Evolutionary conservation across 768 basidiomycete genomes (phyloP).

Genomic region (Rhizopogon sp.): DNA sequence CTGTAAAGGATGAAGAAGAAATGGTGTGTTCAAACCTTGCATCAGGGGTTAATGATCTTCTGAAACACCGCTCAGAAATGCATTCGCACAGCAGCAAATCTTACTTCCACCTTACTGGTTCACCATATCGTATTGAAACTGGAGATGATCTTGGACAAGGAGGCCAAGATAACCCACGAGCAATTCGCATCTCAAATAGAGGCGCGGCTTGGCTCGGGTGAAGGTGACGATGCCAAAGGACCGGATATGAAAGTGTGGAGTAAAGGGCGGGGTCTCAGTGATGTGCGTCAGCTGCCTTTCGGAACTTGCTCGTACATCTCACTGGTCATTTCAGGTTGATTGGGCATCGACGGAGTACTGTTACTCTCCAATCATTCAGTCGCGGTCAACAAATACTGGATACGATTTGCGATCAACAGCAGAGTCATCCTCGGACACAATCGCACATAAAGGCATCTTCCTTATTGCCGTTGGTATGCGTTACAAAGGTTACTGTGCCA

Average conservation of each 20-base stretch:
- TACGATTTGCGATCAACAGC: conserved; percentile 89
- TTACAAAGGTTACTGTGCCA: conserved; percentile 91
- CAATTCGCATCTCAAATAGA: conserved; percentile 83
- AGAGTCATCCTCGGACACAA: conserved; percentile 76
- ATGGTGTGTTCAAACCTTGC: conserved; percentile 48
- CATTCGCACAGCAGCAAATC: conserved; percentile 63
- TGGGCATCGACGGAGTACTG: conserved; percentile 90
- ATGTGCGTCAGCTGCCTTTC: conserved; percentile 45
- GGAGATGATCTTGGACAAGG: conserved; percentile 87
- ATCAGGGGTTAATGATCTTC: background rate
- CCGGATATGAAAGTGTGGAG: conserved; percentile 94
- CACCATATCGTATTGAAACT: conserved; percentile 85
- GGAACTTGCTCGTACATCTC: background rate
- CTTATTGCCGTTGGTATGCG: conserved; percentile 84
- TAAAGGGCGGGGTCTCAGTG: conserved; percentile 66
- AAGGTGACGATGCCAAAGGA: conserved; percentile 58
- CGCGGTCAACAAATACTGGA: conserved; percentile 73
- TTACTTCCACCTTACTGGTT: conserved; percentile 82
- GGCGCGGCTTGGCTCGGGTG: conserved; percentile 75
- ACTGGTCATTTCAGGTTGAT: conserved; percentile 56
- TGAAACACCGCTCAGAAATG: conserved; percentile 53
- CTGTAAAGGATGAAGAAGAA: conserved; percentile 89
- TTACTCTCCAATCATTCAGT: conserved; percentile 95
- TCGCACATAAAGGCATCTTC: conserved; percentile 86
- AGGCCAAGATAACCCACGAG: conserved; percentile 88